Evolutionary conservation across 768 basidiomycete species (phyloP), one percentile per base, ranked within the genome.

Genomic region (Boletellus ananas): DNA sequence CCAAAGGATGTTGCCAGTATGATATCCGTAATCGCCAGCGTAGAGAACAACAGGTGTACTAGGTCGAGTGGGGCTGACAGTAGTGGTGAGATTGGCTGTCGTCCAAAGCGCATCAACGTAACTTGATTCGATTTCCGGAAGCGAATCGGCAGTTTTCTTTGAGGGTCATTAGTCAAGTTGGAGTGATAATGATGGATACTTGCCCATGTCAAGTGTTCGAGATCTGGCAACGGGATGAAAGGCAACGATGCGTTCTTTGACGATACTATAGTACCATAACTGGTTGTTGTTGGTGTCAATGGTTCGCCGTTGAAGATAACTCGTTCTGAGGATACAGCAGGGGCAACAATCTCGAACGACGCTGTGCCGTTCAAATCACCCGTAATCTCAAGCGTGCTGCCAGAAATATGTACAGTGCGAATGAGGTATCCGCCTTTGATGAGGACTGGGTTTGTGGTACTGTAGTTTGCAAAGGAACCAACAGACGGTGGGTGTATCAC

Each of bases 1-100:
- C 76, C 77, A 79, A 25, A 80, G 54, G 45, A 79, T 74, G 53
- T 74, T 78, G 2, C 78, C 78, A 3, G 74, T 78, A 59, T 78
- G 77, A 54, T 68, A 79, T 12, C 75, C 77, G 45, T 79, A 79
- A 42, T 79, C 75, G 38, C 76, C 74, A 1, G 74, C 72, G 41
- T 72, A 78, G 6, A 79, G 70, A 14, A 75, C 71, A 5, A 74
- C 70, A 23, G 75, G 58, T 1, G 77, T 78, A 3, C 57, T 57
- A 10, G 62, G 67, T 9, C 57, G 56, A 16, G 56, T 66, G 10
- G 76, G 74, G 51, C 77, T 79, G 35, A 74, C 59, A 1, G 74
- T 75, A 17, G 64, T 70, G 11, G 58, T 72, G 47, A 70, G 70
- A 54, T 74, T 50, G 12, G 76, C 76, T 6, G 67, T 64, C 3